Base-by-base conservation (phyloP, 495 filamentous ascomycete genomes). In the Cercophora samala region DNA sequence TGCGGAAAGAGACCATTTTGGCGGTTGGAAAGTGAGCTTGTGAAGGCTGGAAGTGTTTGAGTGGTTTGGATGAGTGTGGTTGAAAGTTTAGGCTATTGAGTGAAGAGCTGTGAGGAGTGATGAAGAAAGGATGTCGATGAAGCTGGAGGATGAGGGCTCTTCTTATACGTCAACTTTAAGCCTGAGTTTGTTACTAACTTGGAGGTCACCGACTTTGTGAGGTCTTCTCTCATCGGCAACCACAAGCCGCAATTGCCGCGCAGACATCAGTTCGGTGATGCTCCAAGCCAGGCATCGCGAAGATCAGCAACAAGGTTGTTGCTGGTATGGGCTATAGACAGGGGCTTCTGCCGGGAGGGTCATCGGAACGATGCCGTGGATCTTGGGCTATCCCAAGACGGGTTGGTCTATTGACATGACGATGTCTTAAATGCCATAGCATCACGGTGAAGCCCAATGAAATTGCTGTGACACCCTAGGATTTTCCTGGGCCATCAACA, bases 1-100 rank as follows among this genome's bases (percentile, higher is more conserved):
- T 23, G 58, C 58, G 58, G 24, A 60, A 18, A n/a, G 58, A 60
- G 22, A 60, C 24, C 58, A 60, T 60, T 24, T 32, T 60, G 58
- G 18, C 11, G 58, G 24, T 24, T 60, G 53, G 5, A 18, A 23
- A 21, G 22, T 8, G 53, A 15, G 53, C n/a, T 56, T 56, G n/a
- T 46, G 17, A 21, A 56, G 53, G 53, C 11, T 56, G 53, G n/a
- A 18, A 56, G n/a, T 56, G 53, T 23, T 15, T 54, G 13, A 54
- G 52, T 54, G 52, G 15, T 21, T 54, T 54, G 52, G 15, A 5
- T 54, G 53, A 21, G 19, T 21, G 53, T 19, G 19, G n/a, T 21
- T 19, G 53, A 54, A 21, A 54, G n/a, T n/a, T n/a, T n/a, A n/a
- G n/a, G 19, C 22, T 56, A 18, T 56, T 56, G 53, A 22, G 13